Conservation (phyloP, 805 yeast genomes). For the Candida loeiensis region DNA sequence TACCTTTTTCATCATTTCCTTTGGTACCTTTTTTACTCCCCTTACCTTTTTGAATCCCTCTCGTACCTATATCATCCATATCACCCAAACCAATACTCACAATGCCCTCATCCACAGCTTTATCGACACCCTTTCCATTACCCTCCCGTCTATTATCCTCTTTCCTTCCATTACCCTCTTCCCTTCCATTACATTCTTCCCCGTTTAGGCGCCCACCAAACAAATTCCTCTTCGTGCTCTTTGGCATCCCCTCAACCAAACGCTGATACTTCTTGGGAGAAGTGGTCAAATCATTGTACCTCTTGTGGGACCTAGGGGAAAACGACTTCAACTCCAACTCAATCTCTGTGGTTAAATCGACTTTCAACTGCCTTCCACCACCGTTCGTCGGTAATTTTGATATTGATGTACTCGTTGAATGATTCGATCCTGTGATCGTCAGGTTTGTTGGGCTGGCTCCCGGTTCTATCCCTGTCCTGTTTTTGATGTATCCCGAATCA, state of each 20-base stretch:
- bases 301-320: too few species aligned
- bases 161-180: not conserved
- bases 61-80: not conserved
- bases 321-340: not conserved
- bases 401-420: too few species aligned
- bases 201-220: not conserved
- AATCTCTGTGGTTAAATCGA: not conserved
- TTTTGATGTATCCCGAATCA: too few species aligned
- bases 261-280: conserved; percentile 15
- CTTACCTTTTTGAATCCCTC: not conserved
- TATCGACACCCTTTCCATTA: not conserved
- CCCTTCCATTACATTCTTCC: not conserved
- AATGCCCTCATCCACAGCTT: not conserved
- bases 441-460: too few species aligned
- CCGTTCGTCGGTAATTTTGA: too few species aligned
- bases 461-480: too few species aligned
- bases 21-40: not conserved
- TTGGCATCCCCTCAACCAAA: not conserved
- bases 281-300: conserved; percentile 10
- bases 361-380: too few species aligned
- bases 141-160: not conserved
- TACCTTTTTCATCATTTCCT: not conserved
- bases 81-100: too few species aligned
- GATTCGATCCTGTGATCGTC: too few species aligned
- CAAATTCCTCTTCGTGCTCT: not conserved